Evolutionary conservation across 2,329 filamentous ascomycete genomes (phyloP).

Genomic region (Exophiala sp.): DNA sequence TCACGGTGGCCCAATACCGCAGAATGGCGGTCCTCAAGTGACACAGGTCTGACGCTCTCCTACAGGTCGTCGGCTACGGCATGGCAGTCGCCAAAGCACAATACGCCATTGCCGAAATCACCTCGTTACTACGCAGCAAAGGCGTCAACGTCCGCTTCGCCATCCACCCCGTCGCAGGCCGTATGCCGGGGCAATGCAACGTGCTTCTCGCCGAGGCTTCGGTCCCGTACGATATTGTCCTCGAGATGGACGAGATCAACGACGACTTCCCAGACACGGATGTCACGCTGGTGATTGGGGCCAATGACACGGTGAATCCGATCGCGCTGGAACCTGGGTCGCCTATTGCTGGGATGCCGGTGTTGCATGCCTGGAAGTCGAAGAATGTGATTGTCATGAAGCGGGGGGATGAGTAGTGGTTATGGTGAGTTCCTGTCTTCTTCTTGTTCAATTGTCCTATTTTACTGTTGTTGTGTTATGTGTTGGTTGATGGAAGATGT

Average conservation of each 20-base stretch:
- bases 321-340: constrained; percentile 78
- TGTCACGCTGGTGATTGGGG: constrained; percentile 80
- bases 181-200: constrained; percentile 92
- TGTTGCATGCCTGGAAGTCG: constrained; percentile 87
- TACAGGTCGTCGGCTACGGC: constrained; percentile 68
- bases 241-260: constrained; percentile 96
- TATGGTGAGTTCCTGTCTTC: constrained; percentile 56
- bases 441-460: background rate
- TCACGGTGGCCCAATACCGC: background rate
- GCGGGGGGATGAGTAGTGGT: constrained; percentile 76
- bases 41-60: background rate
- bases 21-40: too few relatives aligned
- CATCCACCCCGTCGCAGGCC: constrained; percentile 81
- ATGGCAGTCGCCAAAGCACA: constrained; percentile 94
- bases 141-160: constrained; percentile 80
- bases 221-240: constrained; percentile 84
- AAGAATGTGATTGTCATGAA: constrained; percentile 94
- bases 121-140: constrained; percentile 63
- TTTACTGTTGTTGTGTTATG: too few relatives aligned
- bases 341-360: constrained; percentile 86
- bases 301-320: constrained; percentile 88
- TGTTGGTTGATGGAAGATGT: too few relatives aligned
- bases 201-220: constrained; percentile 81
- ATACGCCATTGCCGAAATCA: constrained; percentile 82
- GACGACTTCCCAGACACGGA: constrained; percentile 84